Evolutionary conservation across 1,139 yeast species (phyloP), one percentile per base, ranked within the genome.

Genomic region (Blastobotrys proliferans): DNA sequence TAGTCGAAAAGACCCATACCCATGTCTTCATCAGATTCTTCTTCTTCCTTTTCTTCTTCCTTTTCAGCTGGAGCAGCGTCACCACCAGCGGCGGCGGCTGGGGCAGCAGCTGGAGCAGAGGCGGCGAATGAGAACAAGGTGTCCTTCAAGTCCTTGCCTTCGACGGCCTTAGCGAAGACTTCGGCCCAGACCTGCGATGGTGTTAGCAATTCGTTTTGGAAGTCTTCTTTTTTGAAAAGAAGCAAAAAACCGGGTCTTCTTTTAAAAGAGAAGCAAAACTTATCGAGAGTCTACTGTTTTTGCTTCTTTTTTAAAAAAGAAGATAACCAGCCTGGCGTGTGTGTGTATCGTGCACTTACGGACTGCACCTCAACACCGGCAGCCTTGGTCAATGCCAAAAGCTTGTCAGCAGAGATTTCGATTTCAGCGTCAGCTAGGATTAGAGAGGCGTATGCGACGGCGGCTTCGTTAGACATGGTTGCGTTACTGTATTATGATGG

Each of bases 381-480:
- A 62, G 95, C 90, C 71, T 81, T 74, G 73, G 88, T 73, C 71
- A 87, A 72, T 62, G 95, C 73, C 68, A 76, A 69, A 68, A 92
- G 79, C 82, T 88, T 88, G 73, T 88, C 96, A 65, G 96, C 70
- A 65, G 97, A 73, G 81, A 90, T 79, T 73, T 87, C 97, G 69
- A 87, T 77, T 68, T 88, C 97, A 65, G 96, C 86, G 74, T 90
- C 97, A 62, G 97, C 96, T 74, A 90, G 80, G 79, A 90, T 88
- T 74, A 90, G 84, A 70, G 98, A 94, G 72, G 97, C 97, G 67
- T 61, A 53, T 51, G 65, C 65, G 50, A 64, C 67, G 52, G 66
- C 64, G 54, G 67, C 63, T 54, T 66, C 68, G n/a, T n/a, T n/a
- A 44, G 66, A 48, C 48, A 41, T 51, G 42, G 25, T 47, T 36